These are phyloP conservation scores for Moringa oleifera DNA, from an alignment of 345 rosid species.

Conservation along the genomic window DNA sequence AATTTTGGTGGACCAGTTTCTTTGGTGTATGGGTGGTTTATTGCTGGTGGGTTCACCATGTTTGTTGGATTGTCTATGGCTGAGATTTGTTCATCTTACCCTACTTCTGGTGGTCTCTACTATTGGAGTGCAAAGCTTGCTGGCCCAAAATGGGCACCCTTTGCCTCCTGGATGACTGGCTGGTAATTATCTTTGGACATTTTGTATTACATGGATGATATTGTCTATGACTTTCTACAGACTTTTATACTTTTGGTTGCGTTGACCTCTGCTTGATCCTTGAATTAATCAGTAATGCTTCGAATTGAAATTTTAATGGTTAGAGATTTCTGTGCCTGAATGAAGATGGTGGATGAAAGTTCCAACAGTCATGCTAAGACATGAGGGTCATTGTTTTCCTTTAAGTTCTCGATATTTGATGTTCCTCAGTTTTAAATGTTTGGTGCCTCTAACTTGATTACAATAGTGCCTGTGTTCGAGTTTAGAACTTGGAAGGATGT, in stretches of 20 bases:
- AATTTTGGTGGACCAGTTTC: slow-evolving; percentile 77
- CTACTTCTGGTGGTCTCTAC: slow-evolving; percentile 96
- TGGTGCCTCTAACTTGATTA: too few species aligned
- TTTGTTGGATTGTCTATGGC: slow-evolving; percentile 86
- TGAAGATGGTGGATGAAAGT: too few species aligned
- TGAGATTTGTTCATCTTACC: slow-evolving; percentile 93
- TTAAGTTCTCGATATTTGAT: too few species aligned
- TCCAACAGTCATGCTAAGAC: too few species aligned
- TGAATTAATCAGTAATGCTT: too few species aligned
- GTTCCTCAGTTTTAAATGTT: too few species aligned
- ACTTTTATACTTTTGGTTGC: neutral
- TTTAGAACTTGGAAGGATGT: too few species aligned
- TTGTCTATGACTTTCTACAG: neutral
- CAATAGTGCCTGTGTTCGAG: too few species aligned
- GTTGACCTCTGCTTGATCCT: too few species aligned
- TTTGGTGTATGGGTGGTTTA: slow-evolving; percentile 82
- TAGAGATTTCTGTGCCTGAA: too few species aligned
- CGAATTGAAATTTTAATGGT: too few species aligned
- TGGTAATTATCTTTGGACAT: slow-evolving; percentile 38
- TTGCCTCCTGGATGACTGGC: slow-evolving; percentile 96
- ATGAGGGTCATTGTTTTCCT: too few species aligned
- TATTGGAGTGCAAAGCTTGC: slow-evolving; percentile 99
- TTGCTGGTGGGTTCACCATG: slow-evolving; percentile 82
- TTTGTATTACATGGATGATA: neutral
- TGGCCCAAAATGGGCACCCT: slow-evolving; percentile 83